These are phyloP conservation scores for Teratosphaeria gauchensis DNA, from an alignment of 2,329 filamentous ascomycete genomes.

Conservation along the genomic window DNA sequence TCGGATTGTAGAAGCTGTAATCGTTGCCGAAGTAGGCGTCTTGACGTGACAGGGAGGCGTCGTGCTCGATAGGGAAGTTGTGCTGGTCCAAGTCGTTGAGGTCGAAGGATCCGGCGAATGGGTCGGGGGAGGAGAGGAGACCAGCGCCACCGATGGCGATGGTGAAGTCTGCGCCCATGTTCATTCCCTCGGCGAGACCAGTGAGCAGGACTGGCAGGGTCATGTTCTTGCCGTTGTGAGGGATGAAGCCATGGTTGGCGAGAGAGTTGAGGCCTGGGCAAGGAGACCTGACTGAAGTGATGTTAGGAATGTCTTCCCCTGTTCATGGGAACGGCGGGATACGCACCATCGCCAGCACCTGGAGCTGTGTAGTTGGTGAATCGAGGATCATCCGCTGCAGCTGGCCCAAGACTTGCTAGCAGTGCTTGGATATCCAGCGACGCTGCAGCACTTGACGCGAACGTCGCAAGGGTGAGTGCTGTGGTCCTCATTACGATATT, in stretches of 20 bases:
- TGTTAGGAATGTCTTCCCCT: not conserved
- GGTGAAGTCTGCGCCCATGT: constrained; percentile 22
- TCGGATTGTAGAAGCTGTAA: constrained; percentile 25
- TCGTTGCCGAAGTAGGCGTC: constrained; percentile 28
- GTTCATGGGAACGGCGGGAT: not conserved
- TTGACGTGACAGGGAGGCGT: constrained; percentile 25
- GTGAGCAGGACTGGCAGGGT: constrained; percentile 16
- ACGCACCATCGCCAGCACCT: constrained; percentile 14
- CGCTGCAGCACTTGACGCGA: not conserved
- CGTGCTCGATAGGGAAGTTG: constrained; percentile 30
- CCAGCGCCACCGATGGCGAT: constrained; percentile 18
- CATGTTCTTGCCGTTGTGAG: constrained; percentile 16
- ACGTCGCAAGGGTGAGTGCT: not conserved
- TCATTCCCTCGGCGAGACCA: constrained; percentile 19
- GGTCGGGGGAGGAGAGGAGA: constrained; percentile 14
- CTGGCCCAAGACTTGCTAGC: constrained; percentile 15
- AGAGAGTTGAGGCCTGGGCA: constrained; percentile 21
- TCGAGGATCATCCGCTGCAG: constrained; percentile 14
- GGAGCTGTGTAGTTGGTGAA: constrained; percentile 19
- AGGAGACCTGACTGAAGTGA: constrained; percentile 15
- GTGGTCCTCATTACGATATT: not conserved
- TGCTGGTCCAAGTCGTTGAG: constrained; percentile 21
- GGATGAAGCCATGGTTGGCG: constrained; percentile 18
- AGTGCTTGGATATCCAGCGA: constrained; percentile 5
- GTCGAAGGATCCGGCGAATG: constrained; percentile 13